Conservation (phyloP, 2,329 filamentous ascomycete genomes). For the Delphinella strobiligena region DNA sequence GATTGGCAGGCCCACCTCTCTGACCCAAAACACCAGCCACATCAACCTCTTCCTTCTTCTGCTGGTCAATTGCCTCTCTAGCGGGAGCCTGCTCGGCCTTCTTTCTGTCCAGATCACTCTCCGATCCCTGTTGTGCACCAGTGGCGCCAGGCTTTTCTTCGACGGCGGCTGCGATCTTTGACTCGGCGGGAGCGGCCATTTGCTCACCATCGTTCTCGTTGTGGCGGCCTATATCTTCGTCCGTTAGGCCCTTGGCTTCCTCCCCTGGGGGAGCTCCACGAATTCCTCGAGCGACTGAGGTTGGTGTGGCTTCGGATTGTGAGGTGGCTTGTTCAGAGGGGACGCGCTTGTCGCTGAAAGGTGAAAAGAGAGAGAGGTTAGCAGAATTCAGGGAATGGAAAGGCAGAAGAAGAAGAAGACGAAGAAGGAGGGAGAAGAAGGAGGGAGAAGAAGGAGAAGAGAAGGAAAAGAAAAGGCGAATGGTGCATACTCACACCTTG, state of each 20-base stretch:
- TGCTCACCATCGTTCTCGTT: constrained; percentile 36
- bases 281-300: constrained; percentile 29
- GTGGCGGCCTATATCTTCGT: constrained; percentile 30
- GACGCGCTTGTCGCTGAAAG: constrained; percentile 24
- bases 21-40: constrained; percentile 33
- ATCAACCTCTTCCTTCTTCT: constrained; percentile 24
- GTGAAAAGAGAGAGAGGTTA: too few relatives aligned
- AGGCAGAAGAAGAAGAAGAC: too few relatives aligned
- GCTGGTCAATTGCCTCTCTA: constrained; percentile 27
- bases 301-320: constrained; percentile 23
- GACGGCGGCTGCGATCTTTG: constrained; percentile 30
- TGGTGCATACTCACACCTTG: constrained; percentile 7
- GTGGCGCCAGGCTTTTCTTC: constrained; percentile 23
- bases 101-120: constrained; percentile 36
- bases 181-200: constrained; percentile 37
- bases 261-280: constrained; percentile 32
- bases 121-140: constrained; percentile 27
- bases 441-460: not conserved
- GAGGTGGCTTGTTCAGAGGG: constrained; percentile 24
- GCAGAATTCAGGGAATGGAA: constrained; percentile 6
- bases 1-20: constrained; percentile 32
- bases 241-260: constrained; percentile 26
- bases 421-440: not conserved
- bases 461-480: not conserved
- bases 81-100: constrained; percentile 35